A percentile compares a stretch with the other conserved stretches of the same genome.
Conservation (phyloP, 768 basidiomycete species). For the Boletus rufocinnamomeus region DNA sequence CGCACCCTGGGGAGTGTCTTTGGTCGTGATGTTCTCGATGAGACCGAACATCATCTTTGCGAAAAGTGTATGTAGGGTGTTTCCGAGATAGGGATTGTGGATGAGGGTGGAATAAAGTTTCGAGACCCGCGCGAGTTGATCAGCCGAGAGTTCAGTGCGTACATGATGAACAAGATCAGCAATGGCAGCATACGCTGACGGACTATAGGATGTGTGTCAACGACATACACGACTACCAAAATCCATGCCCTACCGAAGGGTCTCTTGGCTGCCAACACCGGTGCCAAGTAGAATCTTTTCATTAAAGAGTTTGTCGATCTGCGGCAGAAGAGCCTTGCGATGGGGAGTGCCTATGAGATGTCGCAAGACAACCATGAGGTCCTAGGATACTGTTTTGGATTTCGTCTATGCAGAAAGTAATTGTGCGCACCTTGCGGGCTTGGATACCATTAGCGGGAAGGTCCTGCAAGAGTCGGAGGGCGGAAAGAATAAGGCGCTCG, state of each 20-base stretch:
- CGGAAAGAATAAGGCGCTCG: conserved; percentile 76
- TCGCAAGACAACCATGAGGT: conserved; percentile 88
- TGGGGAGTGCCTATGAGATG: conserved; percentile 83
- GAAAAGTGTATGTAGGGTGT: conserved; percentile 83
- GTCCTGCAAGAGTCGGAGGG: conserved; percentile 89
- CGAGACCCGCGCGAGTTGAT: conserved; percentile 76
- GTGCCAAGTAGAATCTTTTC: conserved; percentile 88
- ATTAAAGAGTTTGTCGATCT: conserved; percentile 88
- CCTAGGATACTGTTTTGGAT: conserved; percentile 45
- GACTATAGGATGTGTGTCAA: conserved; percentile 43
- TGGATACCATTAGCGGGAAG: conserved; percentile 85
- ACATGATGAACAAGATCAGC: conserved; percentile 95
- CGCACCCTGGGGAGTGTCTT: conserved; percentile 71
- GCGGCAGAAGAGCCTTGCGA: conserved; percentile 73
- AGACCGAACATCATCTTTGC: conserved; percentile 92
- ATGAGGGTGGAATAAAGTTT: conserved; percentile 85
- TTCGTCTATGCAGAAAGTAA: neutral
- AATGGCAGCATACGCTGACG: conserved; percentile 81
- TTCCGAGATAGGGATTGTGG: conserved; percentile 82
- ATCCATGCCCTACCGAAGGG: conserved; percentile 57
- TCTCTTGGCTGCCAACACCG: conserved; percentile 82
- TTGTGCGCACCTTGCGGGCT: conserved; percentile 66
- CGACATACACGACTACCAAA: neutral
- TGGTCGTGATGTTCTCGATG: conserved; percentile 76
- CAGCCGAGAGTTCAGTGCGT: conserved; percentile 73